These are phyloP conservation scores for Didymella segeticola DNA, from an alignment of 2,329 filamentous ascomycete species.

Conservation along the genomic window DNA sequence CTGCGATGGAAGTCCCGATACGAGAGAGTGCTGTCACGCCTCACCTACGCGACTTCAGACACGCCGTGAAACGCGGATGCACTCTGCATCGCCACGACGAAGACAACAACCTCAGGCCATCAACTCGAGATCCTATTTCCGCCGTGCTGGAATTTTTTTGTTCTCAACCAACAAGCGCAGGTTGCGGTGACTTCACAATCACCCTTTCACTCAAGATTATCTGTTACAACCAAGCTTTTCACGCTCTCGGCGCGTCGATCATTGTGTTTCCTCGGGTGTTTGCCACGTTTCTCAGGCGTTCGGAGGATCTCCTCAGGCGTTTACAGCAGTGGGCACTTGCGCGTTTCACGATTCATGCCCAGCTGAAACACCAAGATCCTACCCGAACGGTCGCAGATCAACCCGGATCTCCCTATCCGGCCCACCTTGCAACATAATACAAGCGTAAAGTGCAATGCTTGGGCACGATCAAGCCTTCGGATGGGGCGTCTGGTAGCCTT, in stretches of 20 bases:
- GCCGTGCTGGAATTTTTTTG: too few species aligned
- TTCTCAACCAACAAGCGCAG: too few species aligned
- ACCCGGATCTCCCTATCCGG: conserved; percentile 8
- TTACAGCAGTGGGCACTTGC: conserved; percentile 3
- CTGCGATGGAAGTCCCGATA: neutral
- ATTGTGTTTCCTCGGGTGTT: conserved; percentile 14
- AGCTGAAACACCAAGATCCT: conserved; percentile 18
- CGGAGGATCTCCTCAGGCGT: conserved; percentile 12
- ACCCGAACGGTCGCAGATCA: conserved; percentile 17
- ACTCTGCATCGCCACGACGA: neutral
- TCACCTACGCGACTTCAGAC: neutral
- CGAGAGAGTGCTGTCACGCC: neutral
- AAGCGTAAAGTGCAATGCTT: conserved; percentile 15
- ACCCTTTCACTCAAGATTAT: too few species aligned
- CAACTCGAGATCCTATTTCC: too few species aligned
- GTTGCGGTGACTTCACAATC: too few species aligned
- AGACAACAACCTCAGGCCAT: neutral
- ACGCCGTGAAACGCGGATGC: conserved; percentile 9
- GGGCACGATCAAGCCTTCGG: conserved; percentile 2
- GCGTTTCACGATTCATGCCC: conserved; percentile 13
- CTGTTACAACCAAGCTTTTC: neutral
- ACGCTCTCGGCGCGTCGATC: conserved; percentile 1
- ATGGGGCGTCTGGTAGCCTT: neutral
- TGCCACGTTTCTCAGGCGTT: conserved; percentile 5
- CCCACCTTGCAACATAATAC: conserved; percentile 7